phyloP scores from a whole-genome alignment of 2,329 filamentous ascomycete species.

The Fusarium gaditjirri region DNA sequence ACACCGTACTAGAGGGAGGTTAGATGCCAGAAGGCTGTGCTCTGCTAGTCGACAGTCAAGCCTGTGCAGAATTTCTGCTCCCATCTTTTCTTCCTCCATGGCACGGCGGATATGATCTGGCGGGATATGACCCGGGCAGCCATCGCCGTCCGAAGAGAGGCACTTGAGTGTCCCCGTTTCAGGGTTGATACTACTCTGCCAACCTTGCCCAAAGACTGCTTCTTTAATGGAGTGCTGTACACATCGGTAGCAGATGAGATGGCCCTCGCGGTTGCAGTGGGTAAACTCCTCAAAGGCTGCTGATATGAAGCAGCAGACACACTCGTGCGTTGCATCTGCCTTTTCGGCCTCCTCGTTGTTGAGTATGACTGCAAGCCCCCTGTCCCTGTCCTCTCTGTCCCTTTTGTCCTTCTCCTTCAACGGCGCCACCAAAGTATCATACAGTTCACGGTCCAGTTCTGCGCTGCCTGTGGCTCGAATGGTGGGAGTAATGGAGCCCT shows the following conservation, averaged over 20 bases:
- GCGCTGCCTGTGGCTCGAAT: conserved; percentile 73
- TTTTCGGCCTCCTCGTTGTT: conserved; percentile 70
- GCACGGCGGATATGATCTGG: conserved; percentile 76
- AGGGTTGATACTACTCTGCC: conserved; percentile 81
- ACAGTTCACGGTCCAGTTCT: conserved; percentile 72
- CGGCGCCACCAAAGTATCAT: conserved; percentile 65
- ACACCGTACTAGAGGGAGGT: conserved; percentile 81
- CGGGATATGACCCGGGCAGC: conserved; percentile 81
- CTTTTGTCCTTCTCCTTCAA: conserved; percentile 57
- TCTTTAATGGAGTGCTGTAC: conserved; percentile 85
- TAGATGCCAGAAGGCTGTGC: conserved; percentile 77
- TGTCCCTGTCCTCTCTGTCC: conserved; percentile 63
- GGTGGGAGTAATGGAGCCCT: conserved; percentile 67
- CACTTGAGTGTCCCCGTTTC: conserved; percentile 81
- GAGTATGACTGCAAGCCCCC: conserved; percentile 61
- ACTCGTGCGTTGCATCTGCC: conserved; percentile 70
- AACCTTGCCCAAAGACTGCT: conserved; percentile 92
- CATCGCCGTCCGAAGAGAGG: conserved; percentile 76
- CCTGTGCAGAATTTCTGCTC: conserved; percentile 75
- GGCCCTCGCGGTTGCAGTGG: conserved; percentile 73
- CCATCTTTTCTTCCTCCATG: conserved; percentile 74
- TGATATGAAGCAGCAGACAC: conserved; percentile 80
- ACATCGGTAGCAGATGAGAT: conserved; percentile 84
- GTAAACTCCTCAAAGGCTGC: conserved; percentile 79
- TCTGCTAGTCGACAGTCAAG: conserved; percentile 83